phyloP scores from a whole-genome alignment of 2,329 filamentous ascomycete species.

The Alternaria sp. region DNA sequence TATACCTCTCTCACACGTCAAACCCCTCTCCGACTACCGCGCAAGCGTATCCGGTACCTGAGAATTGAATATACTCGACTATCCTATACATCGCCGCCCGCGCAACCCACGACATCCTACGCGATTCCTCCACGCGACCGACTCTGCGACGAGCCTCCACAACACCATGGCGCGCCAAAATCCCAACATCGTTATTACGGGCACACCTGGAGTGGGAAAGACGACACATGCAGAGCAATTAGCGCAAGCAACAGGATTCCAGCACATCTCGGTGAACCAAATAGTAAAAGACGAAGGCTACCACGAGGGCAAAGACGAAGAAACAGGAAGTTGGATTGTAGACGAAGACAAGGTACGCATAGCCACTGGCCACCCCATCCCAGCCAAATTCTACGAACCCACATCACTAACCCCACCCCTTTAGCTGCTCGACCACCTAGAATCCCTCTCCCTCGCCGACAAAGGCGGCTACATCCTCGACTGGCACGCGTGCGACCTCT shows the following conservation, averaged over 20 bases:
- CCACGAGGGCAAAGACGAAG: conserved; percentile 86
- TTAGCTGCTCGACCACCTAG: conserved; percentile 85
- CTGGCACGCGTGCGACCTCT: conserved; percentile 97
- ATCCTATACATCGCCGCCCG: neutral
- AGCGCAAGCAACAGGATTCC: conserved; percentile 75
- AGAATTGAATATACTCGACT: neutral
- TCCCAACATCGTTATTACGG: conserved; percentile 94
- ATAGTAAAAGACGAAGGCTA: conserved; percentile 88
- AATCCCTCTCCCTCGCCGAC: conserved; percentile 70
- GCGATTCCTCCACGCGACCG: neutral
- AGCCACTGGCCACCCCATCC: neutral
- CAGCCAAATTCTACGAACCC: neutral
- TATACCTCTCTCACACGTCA: neutral
- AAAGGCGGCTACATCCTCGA: conserved; percentile 88
- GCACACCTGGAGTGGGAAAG: conserved; percentile 95
- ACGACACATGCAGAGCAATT: conserved; percentile 88
- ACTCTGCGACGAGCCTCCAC: neutral
- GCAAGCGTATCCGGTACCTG: neutral
- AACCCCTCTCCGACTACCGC: neutral
- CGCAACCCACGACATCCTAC: neutral
- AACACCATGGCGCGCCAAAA: conserved; percentile 46
- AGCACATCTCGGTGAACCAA: conserved; percentile 87
- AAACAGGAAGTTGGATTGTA: conserved; percentile 86
- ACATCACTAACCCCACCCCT: neutral
- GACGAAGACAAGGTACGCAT: conserved; percentile 86